Base-by-base conservation (phyloP, 768 basidiomycete species). In the Amanita rimosa region DNA sequence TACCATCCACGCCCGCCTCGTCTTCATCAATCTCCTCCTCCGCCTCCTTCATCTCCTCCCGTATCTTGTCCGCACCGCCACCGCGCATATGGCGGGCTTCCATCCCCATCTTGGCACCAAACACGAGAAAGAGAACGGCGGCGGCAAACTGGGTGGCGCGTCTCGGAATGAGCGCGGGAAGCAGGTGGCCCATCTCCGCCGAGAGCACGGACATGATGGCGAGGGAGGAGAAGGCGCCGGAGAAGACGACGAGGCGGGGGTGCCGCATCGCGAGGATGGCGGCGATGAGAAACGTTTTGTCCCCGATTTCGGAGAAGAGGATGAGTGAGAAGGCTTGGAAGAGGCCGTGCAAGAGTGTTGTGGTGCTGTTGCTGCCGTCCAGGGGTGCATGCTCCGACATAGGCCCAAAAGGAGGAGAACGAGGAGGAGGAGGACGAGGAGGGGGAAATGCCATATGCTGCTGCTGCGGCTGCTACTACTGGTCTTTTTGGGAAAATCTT, bases 31-130 rank as follows among this genome's bases (percentile, higher is more conserved):
- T 85, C 66, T 99, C 95, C 61, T 94, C 91, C 66, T 85, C 84
- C n/a, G 89, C 86, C 68, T 99, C 94, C 48, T 79, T 76, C 85
- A 97, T 89, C 66, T 98, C 96, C 63, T 97, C 94, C 58, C 82
- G 67, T 13, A 96, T 85, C 66, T 92, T 91, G 52, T 79, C 83
- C 46, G 68, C 82, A 5, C 87, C 91, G 0, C 69, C 67, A 48
- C 69, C 67, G 47, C 77, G 70, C 90, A 98, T 97, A 54, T 70
- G 71, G 46, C 79, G 67, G 3, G 81, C 94, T 62, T 99, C 95
- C 60, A 82, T 67, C 48, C 91, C 59, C 91, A 99, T 94, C 66
- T 85, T 88, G 43, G 70, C 67, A 4, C 96, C 96, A 64, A 98
- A 99, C 1, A 88, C 77, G 39, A 97, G 63, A 67, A 98, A 98